A percentile compares a stretch with the other conserved stretches of the same genome.
Evolutionary conservation across 345 rosid genomes (phyloP).

Genomic region (Salix arbutifolia): DNA sequence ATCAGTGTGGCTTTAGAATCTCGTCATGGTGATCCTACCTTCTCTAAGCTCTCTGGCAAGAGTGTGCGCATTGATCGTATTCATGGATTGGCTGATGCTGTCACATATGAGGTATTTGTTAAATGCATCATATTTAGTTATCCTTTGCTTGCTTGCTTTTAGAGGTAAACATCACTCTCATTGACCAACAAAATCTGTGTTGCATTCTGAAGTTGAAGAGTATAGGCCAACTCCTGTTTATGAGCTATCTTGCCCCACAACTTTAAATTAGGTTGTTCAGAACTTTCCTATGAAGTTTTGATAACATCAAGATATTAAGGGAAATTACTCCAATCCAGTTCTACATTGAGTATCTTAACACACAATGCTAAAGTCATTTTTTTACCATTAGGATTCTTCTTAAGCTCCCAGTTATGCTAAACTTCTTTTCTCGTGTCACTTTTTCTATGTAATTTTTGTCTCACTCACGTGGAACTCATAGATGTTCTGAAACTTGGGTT

Average conservation of each 20-base stretch:
- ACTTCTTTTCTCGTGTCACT: neutral
- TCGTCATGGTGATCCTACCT: conserved; percentile 94
- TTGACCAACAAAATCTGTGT: neutral
- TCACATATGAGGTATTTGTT: conserved; percentile 78
- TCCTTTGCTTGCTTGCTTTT: neutral
- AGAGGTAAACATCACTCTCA: neutral
- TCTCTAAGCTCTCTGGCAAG: conserved; percentile 91
- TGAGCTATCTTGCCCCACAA: no score
- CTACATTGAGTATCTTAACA: neutral
- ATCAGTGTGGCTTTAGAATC: conserved; percentile 89
- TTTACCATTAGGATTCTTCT: neutral
- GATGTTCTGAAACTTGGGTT: neutral
- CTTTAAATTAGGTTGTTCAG: no score
- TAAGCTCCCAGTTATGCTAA: neutral
- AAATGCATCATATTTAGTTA: neutral
- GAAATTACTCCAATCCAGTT: neutral
- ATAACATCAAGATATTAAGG: neutral
- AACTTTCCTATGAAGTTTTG: no score
- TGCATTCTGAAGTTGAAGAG: neutral
- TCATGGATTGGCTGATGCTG: conserved; percentile 85
- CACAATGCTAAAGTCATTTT: neutral
- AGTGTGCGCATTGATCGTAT: conserved; percentile 89
- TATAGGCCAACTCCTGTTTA: neutral
- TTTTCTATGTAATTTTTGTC: neutral
- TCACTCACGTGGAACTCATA: neutral